phyloP scores from a whole-genome alignment of 1,284 basidiomycete genomes.

The Trametes polyzona region DNA sequence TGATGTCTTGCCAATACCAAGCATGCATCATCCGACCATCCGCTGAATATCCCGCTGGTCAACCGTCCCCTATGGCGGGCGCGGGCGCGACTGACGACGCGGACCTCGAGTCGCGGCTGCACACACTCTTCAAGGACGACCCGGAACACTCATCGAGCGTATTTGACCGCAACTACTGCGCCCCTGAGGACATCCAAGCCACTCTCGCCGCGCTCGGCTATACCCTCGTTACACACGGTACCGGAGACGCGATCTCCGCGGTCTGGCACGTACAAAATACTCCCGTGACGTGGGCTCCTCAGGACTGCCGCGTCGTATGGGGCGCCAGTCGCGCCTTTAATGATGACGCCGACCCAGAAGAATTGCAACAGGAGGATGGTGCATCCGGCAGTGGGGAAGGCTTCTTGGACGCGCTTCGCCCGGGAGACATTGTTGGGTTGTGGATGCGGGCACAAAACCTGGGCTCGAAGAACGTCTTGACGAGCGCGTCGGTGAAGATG shows the following conservation, averaged over 20 bases:
- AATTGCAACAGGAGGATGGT: neutral
- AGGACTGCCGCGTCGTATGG: conserved; percentile 11
- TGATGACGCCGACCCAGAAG: neutral
- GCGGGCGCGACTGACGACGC: neutral
- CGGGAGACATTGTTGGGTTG: conserved; percentile 12
- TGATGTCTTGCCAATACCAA: no score
- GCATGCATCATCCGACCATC: no score
- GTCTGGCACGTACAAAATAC: conserved; percentile 16
- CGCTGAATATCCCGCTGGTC: no score
- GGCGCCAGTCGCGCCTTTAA: neutral
- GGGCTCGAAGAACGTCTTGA: conserved; percentile 12
- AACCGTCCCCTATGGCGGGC: no score
- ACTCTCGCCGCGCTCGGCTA: neutral
- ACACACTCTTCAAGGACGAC: neutral
- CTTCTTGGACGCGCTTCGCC: conserved; percentile 11
- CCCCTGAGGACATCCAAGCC: neutral
- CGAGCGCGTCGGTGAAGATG: conserved; percentile 5
- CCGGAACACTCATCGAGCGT: neutral
- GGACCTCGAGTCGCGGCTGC: neutral
- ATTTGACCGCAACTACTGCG: neutral
- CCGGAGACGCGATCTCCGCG: neutral
- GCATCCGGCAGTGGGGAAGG: conserved; percentile 1
- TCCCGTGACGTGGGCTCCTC: neutral
- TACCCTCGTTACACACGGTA: neutral
- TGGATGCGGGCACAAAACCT: conserved; percentile 15